Conservation (phyloP, 441 rosid species). For the Gossypium davidsonii region DNA sequence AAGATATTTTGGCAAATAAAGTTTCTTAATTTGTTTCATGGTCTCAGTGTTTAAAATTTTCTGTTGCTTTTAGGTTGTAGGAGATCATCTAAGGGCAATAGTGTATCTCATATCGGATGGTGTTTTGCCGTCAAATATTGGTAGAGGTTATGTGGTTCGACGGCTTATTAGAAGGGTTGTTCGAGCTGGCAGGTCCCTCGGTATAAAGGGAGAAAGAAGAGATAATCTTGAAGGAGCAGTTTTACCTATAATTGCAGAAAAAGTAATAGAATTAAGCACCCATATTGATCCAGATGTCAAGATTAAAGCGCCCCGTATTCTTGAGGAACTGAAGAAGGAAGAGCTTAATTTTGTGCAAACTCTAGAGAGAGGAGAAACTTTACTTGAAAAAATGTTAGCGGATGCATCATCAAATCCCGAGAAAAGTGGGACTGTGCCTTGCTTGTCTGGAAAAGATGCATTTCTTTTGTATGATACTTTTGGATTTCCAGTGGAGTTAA, state of each 20-base stretch:
- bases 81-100: constrained; percentile 85
- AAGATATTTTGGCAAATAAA: not conserved
- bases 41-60: constrained; percentile 13
- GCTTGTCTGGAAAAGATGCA: constrained; percentile 69
- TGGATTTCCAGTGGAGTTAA: constrained; percentile 92
- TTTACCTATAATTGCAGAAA: constrained; percentile 66
- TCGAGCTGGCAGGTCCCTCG: constrained; percentile 78
- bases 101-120: constrained; percentile 91
- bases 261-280: constrained; percentile 66
- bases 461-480: constrained; percentile 77
- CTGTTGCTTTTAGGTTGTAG: constrained; percentile 47
- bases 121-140: constrained; percentile 82
- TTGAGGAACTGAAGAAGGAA: constrained; percentile 77
- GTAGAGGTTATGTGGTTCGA: constrained; percentile 90
- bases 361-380: constrained; percentile 81
- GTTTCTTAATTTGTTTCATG: not conserved
- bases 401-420: constrained; percentile 41
- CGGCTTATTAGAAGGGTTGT: constrained; percentile 88
- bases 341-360: constrained; percentile 85
- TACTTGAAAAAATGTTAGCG: constrained; percentile 69
- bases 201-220: constrained; percentile 54
- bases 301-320: constrained; percentile 45
- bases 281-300: constrained; percentile 64
- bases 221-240: constrained; percentile 62
- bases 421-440: constrained; percentile 38